These are phyloP conservation scores for Pachyrhizus erosus DNA, from an alignment of 306 rosid species.

Conservation along the genomic window DNA sequence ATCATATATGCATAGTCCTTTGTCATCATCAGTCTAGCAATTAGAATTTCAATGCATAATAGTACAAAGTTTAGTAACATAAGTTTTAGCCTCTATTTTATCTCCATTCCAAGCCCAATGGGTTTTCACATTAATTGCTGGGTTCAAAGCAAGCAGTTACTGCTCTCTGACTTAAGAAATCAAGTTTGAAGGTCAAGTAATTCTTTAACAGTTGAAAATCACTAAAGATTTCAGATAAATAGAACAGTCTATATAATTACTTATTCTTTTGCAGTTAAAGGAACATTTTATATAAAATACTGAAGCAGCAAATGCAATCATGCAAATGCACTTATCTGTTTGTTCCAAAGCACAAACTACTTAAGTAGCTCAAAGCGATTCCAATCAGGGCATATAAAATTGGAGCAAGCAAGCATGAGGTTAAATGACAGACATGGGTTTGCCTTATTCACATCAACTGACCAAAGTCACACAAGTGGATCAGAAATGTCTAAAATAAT, in stretches of 20 bases:
- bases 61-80: conserved; percentile 9
- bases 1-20: conserved; percentile 5
- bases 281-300: conserved; percentile 14
- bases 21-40: conserved; percentile 5
- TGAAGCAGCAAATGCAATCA: background rate
- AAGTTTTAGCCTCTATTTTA: conserved; percentile 23
- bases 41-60: conserved; percentile 16
- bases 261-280: conserved; percentile 21
- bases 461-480: conserved; percentile 38
- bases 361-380: conserved; percentile 34
- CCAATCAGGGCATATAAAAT: conserved; percentile 37
- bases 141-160: conserved; percentile 24
- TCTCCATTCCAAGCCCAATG: conserved; percentile 17
- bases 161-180: conserved; percentile 19
- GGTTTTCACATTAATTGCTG: conserved; percentile 15
- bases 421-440: conserved; percentile 26
- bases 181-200: background rate
- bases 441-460: conserved; percentile 32
- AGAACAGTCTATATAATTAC: conserved; percentile 16
- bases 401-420: conserved; percentile 31
- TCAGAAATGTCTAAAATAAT: conserved; percentile 35
- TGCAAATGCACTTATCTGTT: conserved; percentile 34
- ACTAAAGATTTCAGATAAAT: conserved; percentile 13
- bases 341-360: conserved; percentile 25
- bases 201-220: conserved; percentile 32